phyloP scores from a whole-genome alignment of 2,329 filamentous ascomycete species.

The Stemphylium beticola region DNA sequence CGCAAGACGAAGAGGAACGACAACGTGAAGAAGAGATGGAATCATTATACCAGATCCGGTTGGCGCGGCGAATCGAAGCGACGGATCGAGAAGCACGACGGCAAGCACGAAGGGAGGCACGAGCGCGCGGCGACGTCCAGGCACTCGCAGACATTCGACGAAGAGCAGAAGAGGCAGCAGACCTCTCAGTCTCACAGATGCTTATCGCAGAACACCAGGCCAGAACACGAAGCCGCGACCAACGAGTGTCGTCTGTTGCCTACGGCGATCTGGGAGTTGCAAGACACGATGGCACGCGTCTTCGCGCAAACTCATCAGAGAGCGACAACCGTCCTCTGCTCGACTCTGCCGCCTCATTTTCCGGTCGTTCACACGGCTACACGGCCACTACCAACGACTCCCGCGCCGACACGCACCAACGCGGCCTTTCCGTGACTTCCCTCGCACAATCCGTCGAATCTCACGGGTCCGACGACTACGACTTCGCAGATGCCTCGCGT shows the following conservation, averaged over 20 bases:
- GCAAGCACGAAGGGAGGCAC: slow-evolving; percentile 72
- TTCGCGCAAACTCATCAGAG: slow-evolving; percentile 75
- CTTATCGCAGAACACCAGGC: slow-evolving; percentile 64
- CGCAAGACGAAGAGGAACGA: slow-evolving; percentile 76
- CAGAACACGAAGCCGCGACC: slow-evolving; percentile 63
- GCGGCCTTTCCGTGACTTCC: slow-evolving; percentile 53
- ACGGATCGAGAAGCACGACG: slow-evolving; percentile 80
- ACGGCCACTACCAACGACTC: slow-evolving; percentile 29
- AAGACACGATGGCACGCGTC: slow-evolving; percentile 75
- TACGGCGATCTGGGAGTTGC: slow-evolving; percentile 80
- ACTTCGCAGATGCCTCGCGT: slow-evolving; percentile 34
- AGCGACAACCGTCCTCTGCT: slow-evolving; percentile 75
- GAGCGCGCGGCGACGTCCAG: slow-evolving; percentile 70
- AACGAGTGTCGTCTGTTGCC: slow-evolving; percentile 74
- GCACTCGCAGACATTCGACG: slow-evolving; percentile 68
- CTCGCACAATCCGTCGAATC: slow-evolving; percentile 46
- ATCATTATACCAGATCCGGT: slow-evolving; percentile 84
- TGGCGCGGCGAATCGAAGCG: slow-evolving; percentile 75
- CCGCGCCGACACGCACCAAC: slow-evolving; percentile 43
- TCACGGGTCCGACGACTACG: slow-evolving; percentile 47
- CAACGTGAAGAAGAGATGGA: slow-evolving; percentile 92
- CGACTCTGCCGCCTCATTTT: slow-evolving; percentile 72
- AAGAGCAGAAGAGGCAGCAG: slow-evolving; percentile 53
- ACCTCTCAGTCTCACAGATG: slow-evolving; percentile 50
- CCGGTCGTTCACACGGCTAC: slow-evolving; percentile 30